Conservation (phyloP, 2,329 filamentous ascomycete genomes). For the Coniochaeta sp. region DNA sequence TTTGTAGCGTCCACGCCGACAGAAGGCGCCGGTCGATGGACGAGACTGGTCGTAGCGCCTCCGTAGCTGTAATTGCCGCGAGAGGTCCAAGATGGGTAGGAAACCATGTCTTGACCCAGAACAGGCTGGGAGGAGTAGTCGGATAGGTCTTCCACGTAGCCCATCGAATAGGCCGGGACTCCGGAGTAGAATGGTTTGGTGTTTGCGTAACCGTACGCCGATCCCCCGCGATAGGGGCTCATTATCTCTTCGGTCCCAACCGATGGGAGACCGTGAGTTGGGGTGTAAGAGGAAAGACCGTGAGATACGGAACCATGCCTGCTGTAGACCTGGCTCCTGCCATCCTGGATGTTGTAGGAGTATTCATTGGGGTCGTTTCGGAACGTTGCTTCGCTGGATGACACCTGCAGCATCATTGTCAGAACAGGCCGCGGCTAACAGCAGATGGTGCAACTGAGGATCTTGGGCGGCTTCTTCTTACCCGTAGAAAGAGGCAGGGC, state of each 20-base stretch:
- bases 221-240: conserved; percentile 23
- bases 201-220: conserved; percentile 23
- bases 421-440: conserved; percentile 3
- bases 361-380: conserved; percentile 25
- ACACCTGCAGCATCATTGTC: conserved; percentile 21
- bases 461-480: conserved; percentile 30
- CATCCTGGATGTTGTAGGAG: conserved; percentile 26
- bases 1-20: conserved; percentile 21
- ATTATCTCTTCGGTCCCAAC: conserved; percentile 23
- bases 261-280: conserved; percentile 22
- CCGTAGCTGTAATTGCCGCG: conserved; percentile 24
- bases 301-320: conserved; percentile 12
- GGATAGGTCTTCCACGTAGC: too few species aligned
- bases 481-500: conserved; percentile 74
- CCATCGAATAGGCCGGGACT: conserved; percentile 27
- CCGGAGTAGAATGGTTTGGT: conserved; percentile 25
- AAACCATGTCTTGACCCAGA: conserved; percentile 27
- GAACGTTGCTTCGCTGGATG: conserved; percentile 28
- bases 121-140: conserved; percentile 31
- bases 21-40: conserved; percentile 24
- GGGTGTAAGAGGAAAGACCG: conserved; percentile 18
- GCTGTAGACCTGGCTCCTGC: conserved; percentile 13
- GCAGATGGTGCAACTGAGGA: neutral
- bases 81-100: conserved; percentile 22
- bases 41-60: conserved; percentile 16